phyloP scores from a whole-genome alignment of 2,329 filamentous ascomycete genomes.

The Aureobasidium sp. region DNA sequence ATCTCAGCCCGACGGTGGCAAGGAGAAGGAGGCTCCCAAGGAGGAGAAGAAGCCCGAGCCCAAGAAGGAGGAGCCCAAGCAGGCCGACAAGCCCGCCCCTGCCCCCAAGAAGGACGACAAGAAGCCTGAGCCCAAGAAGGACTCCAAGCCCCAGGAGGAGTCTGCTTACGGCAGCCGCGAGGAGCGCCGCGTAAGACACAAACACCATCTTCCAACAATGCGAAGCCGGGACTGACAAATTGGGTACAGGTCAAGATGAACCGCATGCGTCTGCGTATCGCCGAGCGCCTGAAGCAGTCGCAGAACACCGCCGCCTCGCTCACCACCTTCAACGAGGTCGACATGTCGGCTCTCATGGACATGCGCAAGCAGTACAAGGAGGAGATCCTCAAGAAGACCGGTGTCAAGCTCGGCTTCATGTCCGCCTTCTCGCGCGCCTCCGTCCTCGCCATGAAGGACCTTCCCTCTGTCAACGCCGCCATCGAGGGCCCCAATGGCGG shows the following conservation, averaged over 20 bases:
- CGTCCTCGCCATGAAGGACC: slow-evolving; percentile 84
- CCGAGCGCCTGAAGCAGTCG: slow-evolving; percentile 96
- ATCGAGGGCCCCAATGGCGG: slow-evolving; percentile 93
- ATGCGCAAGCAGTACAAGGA: slow-evolving; percentile 98
- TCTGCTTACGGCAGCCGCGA: slow-evolving; percentile 62
- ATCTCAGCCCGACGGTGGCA: slow-evolving; percentile 43
- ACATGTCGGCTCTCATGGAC: slow-evolving; percentile 97
- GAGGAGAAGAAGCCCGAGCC: slow-evolving; percentile 27
- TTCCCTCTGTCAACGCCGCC: slow-evolving; percentile 91
- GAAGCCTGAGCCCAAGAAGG: slow-evolving; percentile 37
- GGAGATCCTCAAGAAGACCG: slow-evolving; percentile 88
- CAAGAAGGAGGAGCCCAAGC: slow-evolving; percentile 29
- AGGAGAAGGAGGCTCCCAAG: slow-evolving; percentile 33
- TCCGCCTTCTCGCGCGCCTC: slow-evolving; percentile 88
- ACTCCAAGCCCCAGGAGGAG: slow-evolving; percentile 34
- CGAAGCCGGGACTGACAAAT: slow-evolving; percentile 4
- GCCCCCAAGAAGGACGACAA: slow-evolving; percentile 30
- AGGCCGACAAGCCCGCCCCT: slow-evolving; percentile 27
- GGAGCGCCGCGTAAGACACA: slow-evolving; percentile 65
- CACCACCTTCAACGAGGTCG: slow-evolving; percentile 98
- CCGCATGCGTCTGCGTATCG: slow-evolving; percentile 94
- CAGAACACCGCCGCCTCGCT: slow-evolving; percentile 96
- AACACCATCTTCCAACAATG: background rate
- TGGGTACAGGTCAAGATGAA: slow-evolving; percentile 94
- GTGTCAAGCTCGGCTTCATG: slow-evolving; percentile 99